Base-by-base conservation (phyloP, 352 stramenopile species). In the Blastocystis sp. region DNA sequence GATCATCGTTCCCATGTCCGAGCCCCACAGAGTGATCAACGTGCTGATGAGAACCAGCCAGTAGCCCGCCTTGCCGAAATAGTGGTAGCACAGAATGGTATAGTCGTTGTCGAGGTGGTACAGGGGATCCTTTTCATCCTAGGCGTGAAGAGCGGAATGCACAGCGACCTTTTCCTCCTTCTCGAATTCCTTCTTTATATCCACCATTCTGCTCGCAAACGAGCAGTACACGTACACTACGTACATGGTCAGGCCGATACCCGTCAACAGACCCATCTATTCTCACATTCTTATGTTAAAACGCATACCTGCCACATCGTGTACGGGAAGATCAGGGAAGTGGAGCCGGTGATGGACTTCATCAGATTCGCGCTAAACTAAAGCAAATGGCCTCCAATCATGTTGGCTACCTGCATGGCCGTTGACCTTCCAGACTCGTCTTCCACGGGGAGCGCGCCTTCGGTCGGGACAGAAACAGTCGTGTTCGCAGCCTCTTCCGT, bases 1-100 rank as follows among this genome's bases (percentile, higher is more conserved):
- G 2, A 85, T 31, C 74, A 85, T 85, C 31, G 74, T 85, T 70
- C 74, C 74, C 74, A 85, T 85, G 65, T 85, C 74, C 19, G 74
- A 85, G 24, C 74, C 74, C 74, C 74, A 85, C 1, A 85, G 51
- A 6, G 74, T 85, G 26, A 85, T 85, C 19, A 85, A 41, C 13
- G 74, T 85, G 50, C 74, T 59, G 1, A 85, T 13, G n/a, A 85
- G 33, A 62, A 85, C 66, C 0, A 85, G 29, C 74, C 74, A 85
- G 66, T 85, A 85, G 3, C 74, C 74, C 2, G 31, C 31, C 35
- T 67, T 85, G 16, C 74, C 74, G 45, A 85, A 85, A 41, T 69
- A 85, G 21, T 85, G 45, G 41, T 85, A 85, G n/a, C 74, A 85
- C 45, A 85, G 33, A 67, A 85, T 63, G 26, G 74, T 85, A 69